phyloP scores from a whole-genome alignment of 192 early-diverging fungal species.

The Ambispora gerdemannii region DNA sequence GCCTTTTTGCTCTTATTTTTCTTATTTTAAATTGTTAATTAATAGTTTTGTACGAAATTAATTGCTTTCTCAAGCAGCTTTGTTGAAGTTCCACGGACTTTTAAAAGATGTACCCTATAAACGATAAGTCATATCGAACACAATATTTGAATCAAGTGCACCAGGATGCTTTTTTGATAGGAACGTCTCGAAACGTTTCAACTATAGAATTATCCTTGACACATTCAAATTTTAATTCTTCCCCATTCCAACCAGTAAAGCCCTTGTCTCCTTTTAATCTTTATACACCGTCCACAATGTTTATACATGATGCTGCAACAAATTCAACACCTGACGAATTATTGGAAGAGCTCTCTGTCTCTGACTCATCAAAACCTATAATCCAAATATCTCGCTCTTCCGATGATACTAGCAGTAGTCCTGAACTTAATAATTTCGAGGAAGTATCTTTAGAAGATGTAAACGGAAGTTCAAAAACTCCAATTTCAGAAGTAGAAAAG shows the following conservation, averaged over 20 bases:
- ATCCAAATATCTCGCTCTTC: neutral
- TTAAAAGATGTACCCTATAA: conserved; percentile 12
- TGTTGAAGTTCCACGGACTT: too few species aligned
- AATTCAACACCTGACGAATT: neutral
- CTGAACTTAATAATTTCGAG: neutral
- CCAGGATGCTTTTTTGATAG: neutral
- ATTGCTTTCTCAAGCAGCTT: too few species aligned
- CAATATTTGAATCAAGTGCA: conserved; percentile 20
- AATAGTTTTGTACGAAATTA: too few species aligned
- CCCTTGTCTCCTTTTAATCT: neutral
- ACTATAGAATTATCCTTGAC: conserved; percentile 2
- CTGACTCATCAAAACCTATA: neutral
- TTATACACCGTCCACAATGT: neutral
- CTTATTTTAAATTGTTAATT: too few species aligned
- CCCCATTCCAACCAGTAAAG: neutral
- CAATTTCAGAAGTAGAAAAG: neutral
- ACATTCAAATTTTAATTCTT: neutral
- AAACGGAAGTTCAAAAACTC: neutral
- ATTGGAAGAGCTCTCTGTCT: neutral
- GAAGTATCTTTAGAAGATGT: conserved; percentile 3
- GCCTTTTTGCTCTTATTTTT: too few species aligned
- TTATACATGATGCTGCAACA: neutral
- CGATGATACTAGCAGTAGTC: neutral
- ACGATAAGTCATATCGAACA: neutral
- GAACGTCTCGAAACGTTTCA: neutral